Evolutionary conservation across 306 rosid species (phyloP).

Genomic region (Dryas drummondii): DNA sequence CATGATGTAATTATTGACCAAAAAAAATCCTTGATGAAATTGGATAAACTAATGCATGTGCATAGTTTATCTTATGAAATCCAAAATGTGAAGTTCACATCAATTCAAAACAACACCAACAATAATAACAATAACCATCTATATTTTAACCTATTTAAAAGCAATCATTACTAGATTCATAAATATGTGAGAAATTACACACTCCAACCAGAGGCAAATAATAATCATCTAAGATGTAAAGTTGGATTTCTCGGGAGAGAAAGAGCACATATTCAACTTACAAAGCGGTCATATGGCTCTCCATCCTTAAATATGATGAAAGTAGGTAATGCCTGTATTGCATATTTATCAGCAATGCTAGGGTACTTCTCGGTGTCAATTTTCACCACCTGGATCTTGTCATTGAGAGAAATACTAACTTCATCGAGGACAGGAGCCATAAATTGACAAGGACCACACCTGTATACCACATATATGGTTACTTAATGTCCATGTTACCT

Average conservation of each 20-base stretch:
- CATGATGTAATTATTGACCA: too few relatives aligned
- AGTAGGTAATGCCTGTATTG: constrained; percentile 87
- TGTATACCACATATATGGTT: constrained; percentile 33
- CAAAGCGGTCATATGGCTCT: constrained; percentile 71
- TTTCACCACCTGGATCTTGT: constrained; percentile 72
- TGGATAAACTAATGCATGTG: neutral
- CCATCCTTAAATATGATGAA: constrained; percentile 90
- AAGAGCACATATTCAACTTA: constrained; percentile 40
- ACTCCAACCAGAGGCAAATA: neutral
- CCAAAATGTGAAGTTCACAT: neutral
- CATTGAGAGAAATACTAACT: constrained; percentile 59
- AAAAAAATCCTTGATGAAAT: neutral
- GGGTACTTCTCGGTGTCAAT: constrained; percentile 96
- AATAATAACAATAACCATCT: neutral
- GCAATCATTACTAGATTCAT: neutral
- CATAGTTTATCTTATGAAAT: neutral
- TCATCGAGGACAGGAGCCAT: constrained; percentile 89
- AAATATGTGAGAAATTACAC: neutral
- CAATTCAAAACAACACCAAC: neutral
- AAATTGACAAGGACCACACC: constrained; percentile 99
- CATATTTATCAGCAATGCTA: constrained; percentile 70
- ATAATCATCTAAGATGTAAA: constrained; percentile 1
- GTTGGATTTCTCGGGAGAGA: neutral
- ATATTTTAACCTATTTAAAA: neutral
- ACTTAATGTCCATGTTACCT: constrained; percentile 13